Evolutionary conservation across 306 rosid species (phyloP), one percentile per base, ranked within the genome.

Genomic region (Trifolium dubium): DNA sequence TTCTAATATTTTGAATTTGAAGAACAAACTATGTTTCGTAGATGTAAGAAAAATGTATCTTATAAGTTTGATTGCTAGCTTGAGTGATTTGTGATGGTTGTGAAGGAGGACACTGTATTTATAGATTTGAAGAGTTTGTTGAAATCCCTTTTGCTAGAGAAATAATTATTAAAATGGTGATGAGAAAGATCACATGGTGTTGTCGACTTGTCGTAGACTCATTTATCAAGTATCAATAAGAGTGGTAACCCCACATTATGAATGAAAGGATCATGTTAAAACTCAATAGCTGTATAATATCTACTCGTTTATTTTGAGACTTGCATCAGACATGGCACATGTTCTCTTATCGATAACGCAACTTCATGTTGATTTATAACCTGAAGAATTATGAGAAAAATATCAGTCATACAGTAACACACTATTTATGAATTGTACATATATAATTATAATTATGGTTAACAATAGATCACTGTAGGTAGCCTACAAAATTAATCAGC

Each of bases 121-220:
- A 23, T 67, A 67, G 58, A 23, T 43, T 28, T 2, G 4, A 43
- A 34, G 56, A 67, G 40, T 44, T 44, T 43, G 18, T 53, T 35
- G 34, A 34, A 53, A 51, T 49, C 12, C 44, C 44, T 9, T 69
- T 69, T 32, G 2, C 35, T 53, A 8, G 19, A 34, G 74, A 59
- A 59, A 30, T n/a, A n/a, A 44, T 46, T 54, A 58, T 19, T 15
- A n/a, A 65, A 56, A 56, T 64, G 74, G 32, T 34, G 73, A 39
- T 6, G 34, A 47, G 28, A 32, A 49, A 34, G 34, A 50, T 79
- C 76, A 79, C 75, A 67, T 73, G 83, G 60, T 8, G 2, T 35
- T 74, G 76, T n/a, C n/a, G n/a, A n/a, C n/a, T n/a, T n/a, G n/a
- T 50, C 79, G 58, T 10, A 30, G 64, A 58, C 10, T 15, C 32